Evolutionary conservation across 495 filamentous ascomycete genomes (phyloP), one percentile per base, ranked within the genome.

Genomic region (Xylaria telfairii): DNA sequence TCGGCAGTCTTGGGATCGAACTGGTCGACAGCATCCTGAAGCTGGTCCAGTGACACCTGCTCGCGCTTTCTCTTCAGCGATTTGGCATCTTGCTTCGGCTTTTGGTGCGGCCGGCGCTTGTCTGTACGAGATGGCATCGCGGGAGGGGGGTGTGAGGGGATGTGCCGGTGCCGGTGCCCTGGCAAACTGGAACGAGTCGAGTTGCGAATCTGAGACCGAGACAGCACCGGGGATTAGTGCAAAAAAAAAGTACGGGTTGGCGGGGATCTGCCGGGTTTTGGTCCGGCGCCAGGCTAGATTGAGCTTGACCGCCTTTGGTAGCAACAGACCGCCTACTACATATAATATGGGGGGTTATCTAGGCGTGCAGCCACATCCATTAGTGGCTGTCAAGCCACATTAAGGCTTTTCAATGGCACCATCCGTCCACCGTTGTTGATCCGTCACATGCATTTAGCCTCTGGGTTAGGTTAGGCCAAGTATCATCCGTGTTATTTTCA

Each of bases 41-140:
- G 82, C 73, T 85, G 84, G 59, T 84, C 83, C 15, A 88, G 79
- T 62, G 92, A 88, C 19, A 89, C 89, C 63, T 88, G 73, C 28
- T 80, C 80, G 65, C 82, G 67, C 73, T 85, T 84, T 66, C 82
- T 80, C 77, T 85, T 85, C 12, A 85, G 72, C 19, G 80, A 74
- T 67, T 76, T 78, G 5, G 75, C 42, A 53, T 83, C 81, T 21
- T 77, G 65, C 37, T 83, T 82, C 3, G 70, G 69, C 10, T 76
- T 74, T 24, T 65, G 66, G 26, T 76, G 63, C 68, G 78, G 79
- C 26, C 71, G 46, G 34, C 49, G 68, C 68, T 59, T 70, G 26
- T 70, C 68, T 46, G 68, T 39, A 51, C 49, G 47, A 39, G 68
- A 32, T n/a, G 68, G 68, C 68, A 70, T 70, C 41, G 61, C 37